Conservation (phyloP, 345 rosid genomes). For the thale cress (Arabidopsis thaliana) region DNA sequence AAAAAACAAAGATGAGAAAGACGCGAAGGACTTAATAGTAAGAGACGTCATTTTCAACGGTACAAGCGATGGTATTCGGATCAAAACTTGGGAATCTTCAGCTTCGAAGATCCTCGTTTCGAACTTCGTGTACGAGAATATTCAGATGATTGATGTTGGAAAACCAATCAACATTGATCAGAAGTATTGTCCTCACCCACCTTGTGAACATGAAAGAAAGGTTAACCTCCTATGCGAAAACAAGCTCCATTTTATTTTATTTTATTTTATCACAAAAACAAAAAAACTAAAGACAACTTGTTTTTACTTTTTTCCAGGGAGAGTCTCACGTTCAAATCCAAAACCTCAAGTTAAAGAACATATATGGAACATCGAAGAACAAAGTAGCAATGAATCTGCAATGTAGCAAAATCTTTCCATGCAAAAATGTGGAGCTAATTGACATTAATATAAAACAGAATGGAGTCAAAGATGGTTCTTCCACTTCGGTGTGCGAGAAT, state of each 20-base stretch:
- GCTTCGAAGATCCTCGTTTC: too few relatives aligned
- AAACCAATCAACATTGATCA: too few relatives aligned
- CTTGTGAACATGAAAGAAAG: conserved; percentile 11
- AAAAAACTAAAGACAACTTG: not conserved
- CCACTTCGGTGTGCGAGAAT: conserved; percentile 41
- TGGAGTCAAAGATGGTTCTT: not conserved
- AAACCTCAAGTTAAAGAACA: conserved; percentile 40
- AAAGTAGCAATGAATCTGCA: conserved; percentile 44
- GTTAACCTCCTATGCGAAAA: conserved; percentile 27
- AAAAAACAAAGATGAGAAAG: not conserved
- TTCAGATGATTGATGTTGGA: too few relatives aligned
- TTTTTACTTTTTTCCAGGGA: conserved; percentile 23
- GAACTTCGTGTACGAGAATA: too few relatives aligned
- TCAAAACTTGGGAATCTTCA: too few relatives aligned
- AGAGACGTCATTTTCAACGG: too few relatives aligned
- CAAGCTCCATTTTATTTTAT: not conserved
- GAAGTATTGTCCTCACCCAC: conserved; percentile 38
- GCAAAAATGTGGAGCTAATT: conserved; percentile 41
- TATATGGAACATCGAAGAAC: conserved; percentile 43
- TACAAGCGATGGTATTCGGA: too few relatives aligned
- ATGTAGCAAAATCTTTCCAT: conserved; percentile 44
- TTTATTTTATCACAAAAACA: not conserved
- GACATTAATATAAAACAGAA: conserved; percentile 34
- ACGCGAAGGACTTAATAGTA: too few relatives aligned
- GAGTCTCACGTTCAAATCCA: conserved; percentile 49